A percentile compares a stretch with the other conserved stretches of the same genome.
Conservation (phyloP, 345 rosid genomes). For the Stellera chamaejasme region DNA sequence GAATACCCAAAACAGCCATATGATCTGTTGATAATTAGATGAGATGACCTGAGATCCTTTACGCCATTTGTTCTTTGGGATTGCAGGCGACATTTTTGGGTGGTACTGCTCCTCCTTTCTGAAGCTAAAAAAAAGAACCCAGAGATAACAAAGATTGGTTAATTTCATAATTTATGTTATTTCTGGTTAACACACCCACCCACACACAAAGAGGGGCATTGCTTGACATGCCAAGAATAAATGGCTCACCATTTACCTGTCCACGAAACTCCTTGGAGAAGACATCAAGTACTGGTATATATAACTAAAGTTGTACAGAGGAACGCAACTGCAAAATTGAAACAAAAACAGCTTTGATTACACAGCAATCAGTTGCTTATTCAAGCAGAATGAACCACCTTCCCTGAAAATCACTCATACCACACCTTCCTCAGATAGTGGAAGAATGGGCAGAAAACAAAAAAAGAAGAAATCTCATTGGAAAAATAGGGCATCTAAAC, state of each 20-base stretch:
- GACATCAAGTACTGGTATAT: conserved; percentile 48
- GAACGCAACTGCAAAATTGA: conserved; percentile 42
- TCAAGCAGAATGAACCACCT: no score
- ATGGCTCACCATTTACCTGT: conserved; percentile 45
- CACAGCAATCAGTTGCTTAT: no score
- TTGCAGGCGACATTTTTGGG: conserved; percentile 39
- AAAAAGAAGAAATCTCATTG: no score
- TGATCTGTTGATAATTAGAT: no score
- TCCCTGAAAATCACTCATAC: no score
- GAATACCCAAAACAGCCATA: no score
- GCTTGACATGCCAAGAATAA: neutral
- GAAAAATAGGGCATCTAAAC: no score
- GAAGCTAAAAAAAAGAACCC: conserved; percentile 24
- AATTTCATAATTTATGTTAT: no score
- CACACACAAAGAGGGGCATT: no score
- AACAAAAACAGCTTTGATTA: neutral
- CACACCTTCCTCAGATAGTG: no score
- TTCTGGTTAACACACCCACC: no score
- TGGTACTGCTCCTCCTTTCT: conserved; percentile 34
- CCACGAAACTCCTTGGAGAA: conserved; percentile 53
- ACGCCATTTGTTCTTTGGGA: conserved; percentile 39
- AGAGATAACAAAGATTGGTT: no score
- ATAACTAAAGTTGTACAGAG: conserved; percentile 55
- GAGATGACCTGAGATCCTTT: conserved; percentile 51
- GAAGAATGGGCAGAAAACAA: neutral